Conservation (phyloP, 139 green algal genomes). For the Chlorella ohadii region DNA sequence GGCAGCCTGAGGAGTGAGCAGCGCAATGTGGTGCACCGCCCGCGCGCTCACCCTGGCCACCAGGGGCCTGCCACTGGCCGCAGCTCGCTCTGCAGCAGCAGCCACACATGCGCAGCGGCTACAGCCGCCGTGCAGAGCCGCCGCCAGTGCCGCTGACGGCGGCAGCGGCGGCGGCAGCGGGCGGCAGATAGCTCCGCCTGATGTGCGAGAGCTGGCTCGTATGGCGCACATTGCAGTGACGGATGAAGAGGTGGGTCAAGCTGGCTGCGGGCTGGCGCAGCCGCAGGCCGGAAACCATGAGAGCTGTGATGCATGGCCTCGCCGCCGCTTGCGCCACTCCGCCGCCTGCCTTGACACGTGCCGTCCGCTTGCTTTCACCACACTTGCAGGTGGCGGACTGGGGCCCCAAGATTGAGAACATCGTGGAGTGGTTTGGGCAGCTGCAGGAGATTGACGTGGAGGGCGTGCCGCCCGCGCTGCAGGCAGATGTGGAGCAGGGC, state of each 20-base stretch:
- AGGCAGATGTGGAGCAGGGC: conserved; percentile 46
- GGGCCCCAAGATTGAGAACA: conserved; percentile 71
- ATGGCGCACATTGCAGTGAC: conserved; percentile 70
- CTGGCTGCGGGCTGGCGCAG: background rate
- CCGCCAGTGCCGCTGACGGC: background rate
- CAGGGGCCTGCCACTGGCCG: background rate
- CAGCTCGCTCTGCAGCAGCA: background rate
- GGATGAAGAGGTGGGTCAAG: conserved; percentile 60
- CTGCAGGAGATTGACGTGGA: conserved; percentile 74
- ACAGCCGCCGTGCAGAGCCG: conserved; percentile 11
- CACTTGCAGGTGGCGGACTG: conserved; percentile 74
- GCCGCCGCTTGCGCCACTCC: background rate
- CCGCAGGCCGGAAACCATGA: too few relatives aligned
- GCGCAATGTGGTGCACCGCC: too few relatives aligned
- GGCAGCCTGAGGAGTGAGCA: too few relatives aligned
- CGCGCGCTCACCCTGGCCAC: background rate
- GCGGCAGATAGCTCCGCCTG: conserved; percentile 41
- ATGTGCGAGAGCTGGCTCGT: conserved; percentile 69
- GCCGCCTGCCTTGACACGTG: too few relatives aligned
- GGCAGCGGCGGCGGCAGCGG: background rate
- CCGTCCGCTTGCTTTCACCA: too few relatives aligned
- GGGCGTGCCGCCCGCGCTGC: conserved; percentile 66
- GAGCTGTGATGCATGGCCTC: too few relatives aligned
- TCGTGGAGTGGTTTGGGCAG: conserved; percentile 85
- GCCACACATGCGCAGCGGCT: background rate